These are phyloP conservation scores for Ophidiomyces ophidiicola DNA, from an alignment of 2,329 filamentous ascomycete species.

Conservation along the genomic window DNA sequence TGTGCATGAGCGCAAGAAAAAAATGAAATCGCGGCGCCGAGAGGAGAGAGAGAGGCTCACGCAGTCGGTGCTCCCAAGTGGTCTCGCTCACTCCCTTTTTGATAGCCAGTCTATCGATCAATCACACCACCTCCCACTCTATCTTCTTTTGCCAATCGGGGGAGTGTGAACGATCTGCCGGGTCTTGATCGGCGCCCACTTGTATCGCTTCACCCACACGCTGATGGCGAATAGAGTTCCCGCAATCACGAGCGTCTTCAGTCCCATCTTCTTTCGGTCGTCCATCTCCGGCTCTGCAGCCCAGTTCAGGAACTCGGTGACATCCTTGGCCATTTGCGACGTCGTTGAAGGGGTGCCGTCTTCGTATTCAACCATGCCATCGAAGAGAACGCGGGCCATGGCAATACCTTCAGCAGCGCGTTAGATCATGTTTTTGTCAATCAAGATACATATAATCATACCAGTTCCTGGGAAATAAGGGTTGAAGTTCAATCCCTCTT, in stretches of 20 bases:
- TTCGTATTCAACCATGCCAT: constrained; percentile 95
- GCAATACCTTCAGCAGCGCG: constrained; percentile 51
- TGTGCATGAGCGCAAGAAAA: no score
- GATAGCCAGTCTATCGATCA: neutral
- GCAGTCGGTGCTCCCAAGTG: neutral
- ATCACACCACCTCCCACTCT: neutral
- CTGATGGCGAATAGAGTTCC: constrained; percentile 71
- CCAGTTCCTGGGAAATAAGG: constrained; percentile 98
- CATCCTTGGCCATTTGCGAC: constrained; percentile 99
- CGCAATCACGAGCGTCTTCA: constrained; percentile 81
- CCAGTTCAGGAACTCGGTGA: constrained; percentile 98
- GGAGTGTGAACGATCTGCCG: constrained; percentile 85
- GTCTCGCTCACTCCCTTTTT: neutral
- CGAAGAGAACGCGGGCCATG: constrained; percentile 97
- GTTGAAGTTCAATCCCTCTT: constrained; percentile 96
- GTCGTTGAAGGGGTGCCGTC: constrained; percentile 87
- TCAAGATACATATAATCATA: constrained; percentile 20
- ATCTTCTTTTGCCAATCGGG: constrained; percentile 37
- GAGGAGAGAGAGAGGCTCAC: no score
- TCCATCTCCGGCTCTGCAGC: constrained; percentile 98
- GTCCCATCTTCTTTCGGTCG: constrained; percentile 97
- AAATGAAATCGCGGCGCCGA: no score
- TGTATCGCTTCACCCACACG: constrained; percentile 99
- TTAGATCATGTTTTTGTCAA: neutral
- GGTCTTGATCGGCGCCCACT: constrained; percentile 93